Percentiles rank a stretch among this genome's conserved stretches.
Conservation (phyloP, 495 filamentous ascomycete species). For the Lichenothelia convexa region DNA sequence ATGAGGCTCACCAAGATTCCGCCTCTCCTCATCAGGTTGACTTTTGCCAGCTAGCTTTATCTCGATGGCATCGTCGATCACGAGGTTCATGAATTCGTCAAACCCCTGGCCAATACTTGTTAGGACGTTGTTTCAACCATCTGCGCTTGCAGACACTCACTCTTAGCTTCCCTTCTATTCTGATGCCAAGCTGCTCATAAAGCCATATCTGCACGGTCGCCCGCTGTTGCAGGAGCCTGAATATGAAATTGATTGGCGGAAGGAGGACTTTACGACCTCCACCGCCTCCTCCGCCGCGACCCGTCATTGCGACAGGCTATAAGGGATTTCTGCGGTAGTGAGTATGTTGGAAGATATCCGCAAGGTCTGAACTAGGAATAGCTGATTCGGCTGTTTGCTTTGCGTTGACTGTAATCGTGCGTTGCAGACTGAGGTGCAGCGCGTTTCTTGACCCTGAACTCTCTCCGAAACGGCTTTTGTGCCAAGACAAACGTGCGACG, state of each 20-base stretch:
- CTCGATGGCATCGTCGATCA: slow-evolving; percentile 88
- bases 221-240: slow-evolving; percentile 81
- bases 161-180: slow-evolving; percentile 89
- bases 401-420: too few relatives aligned
- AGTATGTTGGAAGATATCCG: too few relatives aligned
- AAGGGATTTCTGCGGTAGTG: too few relatives aligned
- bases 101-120: slow-evolving; percentile 43
- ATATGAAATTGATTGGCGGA: slow-evolving; percentile 96
- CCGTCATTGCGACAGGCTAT: too few relatives aligned
- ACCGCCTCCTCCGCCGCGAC: slow-evolving; percentile 54
- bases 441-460: too few relatives aligned
- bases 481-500: too few relatives aligned
- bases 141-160: slow-evolving; percentile 28
- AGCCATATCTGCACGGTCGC: slow-evolving; percentile 86
- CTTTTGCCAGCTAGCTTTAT: slow-evolving; percentile 71
- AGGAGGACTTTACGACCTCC: slow-evolving; percentile 77
- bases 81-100: slow-evolving; percentile 98
- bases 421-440: too few relatives aligned
- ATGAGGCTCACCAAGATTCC: slow-evolving; percentile 50
- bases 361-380: too few relatives aligned
- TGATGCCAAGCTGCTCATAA: slow-evolving; percentile 81
- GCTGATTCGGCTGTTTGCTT: too few relatives aligned
- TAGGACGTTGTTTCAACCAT: not conserved
- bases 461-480: too few relatives aligned
- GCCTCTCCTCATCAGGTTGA: slow-evolving; percentile 52